Percentiles rank a stretch among this genome's conserved stretches.
These are phyloP conservation scores for Vicia faba DNA, from an alignment of 306 rosid species.

Conservation along the genomic window DNA sequence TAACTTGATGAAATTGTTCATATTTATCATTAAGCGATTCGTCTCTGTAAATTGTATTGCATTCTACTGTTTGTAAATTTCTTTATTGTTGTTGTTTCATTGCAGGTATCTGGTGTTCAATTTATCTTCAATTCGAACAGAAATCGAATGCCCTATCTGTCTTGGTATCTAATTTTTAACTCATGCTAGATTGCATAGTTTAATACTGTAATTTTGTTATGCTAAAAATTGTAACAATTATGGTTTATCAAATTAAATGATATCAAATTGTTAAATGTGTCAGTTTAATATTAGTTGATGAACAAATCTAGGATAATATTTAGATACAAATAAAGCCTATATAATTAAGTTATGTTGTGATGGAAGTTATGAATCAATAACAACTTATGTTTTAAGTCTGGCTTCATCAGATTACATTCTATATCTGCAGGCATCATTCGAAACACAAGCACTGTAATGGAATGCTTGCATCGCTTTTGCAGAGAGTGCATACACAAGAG, in stretches of 20 bases:
- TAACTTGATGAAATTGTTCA: neutral
- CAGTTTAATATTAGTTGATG: too few species aligned
- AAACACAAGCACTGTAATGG: conserved; percentile 75
- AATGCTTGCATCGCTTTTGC: conserved; percentile 88
- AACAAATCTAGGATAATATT: too few species aligned
- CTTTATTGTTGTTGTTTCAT: conserved; percentile 30
- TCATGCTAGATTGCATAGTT: conserved; percentile 13
- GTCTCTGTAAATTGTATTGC: neutral
- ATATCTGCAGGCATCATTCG: conserved; percentile 65
- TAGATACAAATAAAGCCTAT: too few species aligned
- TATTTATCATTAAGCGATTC: neutral
- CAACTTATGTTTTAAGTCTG: too few species aligned
- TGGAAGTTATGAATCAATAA: too few species aligned
- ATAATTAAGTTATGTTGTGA: too few species aligned
- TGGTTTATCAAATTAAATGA: too few species aligned
- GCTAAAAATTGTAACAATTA: too few species aligned
- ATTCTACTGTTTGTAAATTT: conserved; percentile 18
- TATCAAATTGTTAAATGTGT: too few species aligned
- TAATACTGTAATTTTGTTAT: neutral
- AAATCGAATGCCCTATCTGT: conserved; percentile 81
- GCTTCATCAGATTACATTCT: too few species aligned
- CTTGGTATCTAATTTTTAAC: conserved; percentile 51
- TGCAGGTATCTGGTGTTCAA: conserved; percentile 57
- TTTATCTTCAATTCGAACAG: conserved; percentile 61
- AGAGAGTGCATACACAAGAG: too few species aligned